Evolutionary conservation across 371 early-diverging fungal species (phyloP).

Genomic region (Syncephalis plumigaleata): DNA sequence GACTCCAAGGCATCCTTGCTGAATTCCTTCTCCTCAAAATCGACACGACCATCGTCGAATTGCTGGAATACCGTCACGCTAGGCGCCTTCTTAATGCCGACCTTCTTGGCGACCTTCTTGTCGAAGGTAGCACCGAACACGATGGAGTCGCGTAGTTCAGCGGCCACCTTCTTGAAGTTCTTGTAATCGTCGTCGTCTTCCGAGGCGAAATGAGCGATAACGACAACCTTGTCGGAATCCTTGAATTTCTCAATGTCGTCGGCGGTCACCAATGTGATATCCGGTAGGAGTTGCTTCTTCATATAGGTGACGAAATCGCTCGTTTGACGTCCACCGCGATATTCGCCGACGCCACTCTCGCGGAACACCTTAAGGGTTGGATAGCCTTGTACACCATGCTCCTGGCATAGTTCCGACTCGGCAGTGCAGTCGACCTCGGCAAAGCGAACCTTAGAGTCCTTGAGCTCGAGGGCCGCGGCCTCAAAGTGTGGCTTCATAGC

Average conservation of each 20-base stretch:
- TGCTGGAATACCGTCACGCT: constrained; percentile 64
- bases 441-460: constrained; percentile 44
- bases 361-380: constrained; percentile 87
- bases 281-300: constrained; percentile 76
- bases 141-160: constrained; percentile 59
- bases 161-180: constrained; percentile 46
- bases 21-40: constrained; percentile 33
- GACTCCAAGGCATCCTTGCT: constrained; percentile 25
- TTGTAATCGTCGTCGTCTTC: constrained; percentile 38
- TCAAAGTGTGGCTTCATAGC: constrained; percentile 86
- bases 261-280: constrained; percentile 43
- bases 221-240: constrained; percentile 64
- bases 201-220: constrained; percentile 54
- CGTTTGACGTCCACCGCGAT: constrained; percentile 69
- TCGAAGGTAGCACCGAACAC: constrained; percentile 51
- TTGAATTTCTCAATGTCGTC: constrained; percentile 54
- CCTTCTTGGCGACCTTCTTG: constrained; percentile 20
- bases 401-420: constrained; percentile 62
- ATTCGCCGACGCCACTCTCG: constrained; percentile 45
- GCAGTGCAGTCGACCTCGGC: constrained; percentile 94
- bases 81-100: constrained; percentile 33
- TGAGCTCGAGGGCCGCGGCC: constrained; percentile 64
- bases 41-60: constrained; percentile 68
- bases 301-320: constrained; percentile 74
- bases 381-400: constrained; percentile 69